A percentile compares a stretch with the other conserved stretches of the same genome.
Evolutionary conservation across 441 rosid species (phyloP).

Genomic region (Croton setiger): DNA sequence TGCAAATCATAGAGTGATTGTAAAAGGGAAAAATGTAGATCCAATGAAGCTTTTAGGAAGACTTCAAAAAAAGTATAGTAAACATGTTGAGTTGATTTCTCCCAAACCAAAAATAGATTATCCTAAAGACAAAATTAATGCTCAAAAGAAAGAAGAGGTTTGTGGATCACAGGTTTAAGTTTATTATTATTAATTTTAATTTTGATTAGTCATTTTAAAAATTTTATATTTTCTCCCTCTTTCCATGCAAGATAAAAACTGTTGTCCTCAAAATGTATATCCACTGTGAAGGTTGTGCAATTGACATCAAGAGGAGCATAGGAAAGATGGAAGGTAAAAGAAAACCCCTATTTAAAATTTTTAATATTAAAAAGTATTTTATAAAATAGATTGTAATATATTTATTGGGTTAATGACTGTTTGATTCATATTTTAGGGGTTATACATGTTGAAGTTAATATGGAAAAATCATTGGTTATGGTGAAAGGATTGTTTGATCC

Average conservation of each 20-base stretch:
- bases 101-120: constrained; percentile 38
- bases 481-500: constrained; percentile 50
- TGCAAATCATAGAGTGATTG: constrained; percentile 43
- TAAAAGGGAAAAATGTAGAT: constrained; percentile 53
- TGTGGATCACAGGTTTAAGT: background rate
- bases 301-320: constrained; percentile 42
- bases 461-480: constrained; percentile 37
- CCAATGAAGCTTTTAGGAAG: constrained; percentile 45
- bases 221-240: background rate
- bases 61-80: constrained; percentile 51
- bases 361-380: background rate
- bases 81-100: constrained; percentile 46
- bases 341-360: background rate
- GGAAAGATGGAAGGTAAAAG: constrained; percentile 46
- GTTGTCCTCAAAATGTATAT: constrained; percentile 44
- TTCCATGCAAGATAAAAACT: constrained; percentile 23
- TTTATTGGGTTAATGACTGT: too few species aligned
- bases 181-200: background rate
- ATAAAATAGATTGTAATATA: background rate
- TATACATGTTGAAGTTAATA: constrained; percentile 39
- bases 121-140: constrained; percentile 24
- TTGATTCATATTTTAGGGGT: constrained; percentile 31
- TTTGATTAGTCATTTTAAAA: background rate
- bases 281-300: constrained; percentile 69
- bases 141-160: constrained; percentile 37